These are phyloP conservation scores for Arthrobotrys pseudoclavata DNA, from an alignment of 2,329 filamentous ascomycete species.

Conservation along the genomic window DNA sequence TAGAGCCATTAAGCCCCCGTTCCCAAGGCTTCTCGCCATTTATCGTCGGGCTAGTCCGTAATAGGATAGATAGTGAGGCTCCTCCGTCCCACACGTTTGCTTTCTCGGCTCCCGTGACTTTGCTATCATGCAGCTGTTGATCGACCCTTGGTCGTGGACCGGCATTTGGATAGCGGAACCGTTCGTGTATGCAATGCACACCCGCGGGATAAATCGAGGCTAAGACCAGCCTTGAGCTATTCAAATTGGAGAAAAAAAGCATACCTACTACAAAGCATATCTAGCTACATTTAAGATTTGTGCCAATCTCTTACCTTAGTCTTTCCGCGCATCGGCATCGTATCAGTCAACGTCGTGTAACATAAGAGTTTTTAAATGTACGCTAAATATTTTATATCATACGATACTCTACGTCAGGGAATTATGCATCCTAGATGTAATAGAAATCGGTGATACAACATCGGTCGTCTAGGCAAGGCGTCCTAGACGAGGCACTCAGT, in stretches of 20 bases:
- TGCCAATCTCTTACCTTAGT: background rate
- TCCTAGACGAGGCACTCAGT: constrained; percentile 14
- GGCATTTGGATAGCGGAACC: constrained; percentile 27
- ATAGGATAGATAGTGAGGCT: constrained; percentile 2
- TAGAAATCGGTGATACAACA: background rate
- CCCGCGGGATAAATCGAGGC: constrained; percentile 17
- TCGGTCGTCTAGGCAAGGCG: constrained; percentile 25
- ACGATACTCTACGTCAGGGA: background rate
- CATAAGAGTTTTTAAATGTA: background rate
- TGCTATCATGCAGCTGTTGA: constrained; percentile 41
- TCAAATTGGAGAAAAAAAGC: background rate
- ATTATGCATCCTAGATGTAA: background rate
- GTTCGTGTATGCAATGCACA: constrained; percentile 40
- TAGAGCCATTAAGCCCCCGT: constrained; percentile 7
- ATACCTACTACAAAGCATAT: background rate
- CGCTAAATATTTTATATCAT: background rate
- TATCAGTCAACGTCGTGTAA: constrained; percentile 10
- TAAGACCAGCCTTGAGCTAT: constrained; percentile 3
- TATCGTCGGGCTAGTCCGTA: background rate
- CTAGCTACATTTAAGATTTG: constrained; percentile 4
- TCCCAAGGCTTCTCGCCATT: background rate
- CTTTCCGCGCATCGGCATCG: constrained; percentile 2
- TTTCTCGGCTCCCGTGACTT: constrained; percentile 45
- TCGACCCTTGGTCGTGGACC: constrained; percentile 11
- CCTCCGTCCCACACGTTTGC: constrained; percentile 11